phyloP scores from a whole-genome alignment of 2,329 filamentous ascomycete species.

The Colletotrichum simmondsii region DNA sequence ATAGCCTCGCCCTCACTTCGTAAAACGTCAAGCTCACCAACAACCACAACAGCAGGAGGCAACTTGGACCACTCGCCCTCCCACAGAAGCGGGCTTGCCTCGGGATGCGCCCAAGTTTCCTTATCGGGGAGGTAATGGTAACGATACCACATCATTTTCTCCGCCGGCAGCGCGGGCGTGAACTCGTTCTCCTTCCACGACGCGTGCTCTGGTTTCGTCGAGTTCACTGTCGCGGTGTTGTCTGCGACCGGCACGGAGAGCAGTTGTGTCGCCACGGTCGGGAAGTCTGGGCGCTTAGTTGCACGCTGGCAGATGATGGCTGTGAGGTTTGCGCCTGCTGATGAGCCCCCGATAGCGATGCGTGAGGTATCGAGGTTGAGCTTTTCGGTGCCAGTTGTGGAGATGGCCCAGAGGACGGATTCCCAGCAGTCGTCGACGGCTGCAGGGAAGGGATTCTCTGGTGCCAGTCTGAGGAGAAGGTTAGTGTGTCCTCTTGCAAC shows the following conservation, averaged over 20 bases:
- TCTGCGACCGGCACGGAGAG: constrained; percentile 69
- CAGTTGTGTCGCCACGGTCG: constrained; percentile 53
- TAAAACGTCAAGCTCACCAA: constrained; percentile 68
- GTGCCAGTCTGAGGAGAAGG: constrained; percentile 60
- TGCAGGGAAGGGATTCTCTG: constrained; percentile 66
- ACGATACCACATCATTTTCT: constrained; percentile 72
- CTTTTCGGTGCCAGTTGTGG: constrained; percentile 38
- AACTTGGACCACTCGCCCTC: constrained; percentile 58
- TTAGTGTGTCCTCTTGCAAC: no score
- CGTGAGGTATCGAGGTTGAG: constrained; percentile 54
- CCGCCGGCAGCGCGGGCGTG: constrained; percentile 62
- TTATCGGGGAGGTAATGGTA: constrained; percentile 64
- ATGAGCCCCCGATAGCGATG: constrained; percentile 54
- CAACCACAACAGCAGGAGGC: constrained; percentile 62
- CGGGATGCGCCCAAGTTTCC: constrained; percentile 57
- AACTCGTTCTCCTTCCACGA: constrained; percentile 63
- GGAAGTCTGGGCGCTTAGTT: constrained; percentile 47
- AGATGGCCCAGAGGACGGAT: constrained; percentile 58
- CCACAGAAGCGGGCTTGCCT: constrained; percentile 66
- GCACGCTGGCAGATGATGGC: constrained; percentile 64
- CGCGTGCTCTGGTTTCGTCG: constrained; percentile 45
- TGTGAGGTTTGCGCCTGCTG: constrained; percentile 63
- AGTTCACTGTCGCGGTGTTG: constrained; percentile 64
- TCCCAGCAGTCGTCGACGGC: constrained; percentile 69
- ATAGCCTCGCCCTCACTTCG: constrained; percentile 64